Percentiles rank a stretch among this genome's conserved stretches.
phyloP scores from a whole-genome alignment of 2,329 filamentous ascomycete species.

The Fusarium ambrosium region DNA sequence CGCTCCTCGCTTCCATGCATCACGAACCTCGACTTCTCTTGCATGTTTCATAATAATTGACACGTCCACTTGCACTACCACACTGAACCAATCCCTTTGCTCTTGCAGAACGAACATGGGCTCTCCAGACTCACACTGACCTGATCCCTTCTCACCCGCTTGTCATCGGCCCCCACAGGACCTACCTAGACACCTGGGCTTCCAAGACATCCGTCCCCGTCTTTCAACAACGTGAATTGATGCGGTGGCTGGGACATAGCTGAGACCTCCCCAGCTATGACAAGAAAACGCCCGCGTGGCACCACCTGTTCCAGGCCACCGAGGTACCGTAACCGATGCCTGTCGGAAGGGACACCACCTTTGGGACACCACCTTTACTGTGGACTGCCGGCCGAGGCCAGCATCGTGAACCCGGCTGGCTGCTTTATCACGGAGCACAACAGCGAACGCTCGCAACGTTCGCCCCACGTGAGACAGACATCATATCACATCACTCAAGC shows the following conservation, averaged over 20 bases:
- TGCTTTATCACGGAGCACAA: slow-evolving; percentile 14
- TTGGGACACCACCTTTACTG: not conserved
- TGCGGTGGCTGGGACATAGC: slow-evolving; percentile 21
- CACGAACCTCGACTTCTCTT: slow-evolving; percentile 12
- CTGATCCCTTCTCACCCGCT: not conserved
- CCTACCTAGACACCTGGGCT: slow-evolving; percentile 2
- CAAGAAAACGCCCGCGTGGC: slow-evolving; percentile 12
- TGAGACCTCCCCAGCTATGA: slow-evolving; percentile 12
- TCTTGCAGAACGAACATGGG: not conserved
- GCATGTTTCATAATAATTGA: slow-evolving; percentile 35
- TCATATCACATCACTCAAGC: not conserved
- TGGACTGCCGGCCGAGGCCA: not conserved
- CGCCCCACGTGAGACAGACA: slow-evolving; percentile 13
- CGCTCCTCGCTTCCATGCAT: not conserved
- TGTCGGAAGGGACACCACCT: slow-evolving; percentile 2
- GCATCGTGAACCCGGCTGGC: slow-evolving; percentile 12
- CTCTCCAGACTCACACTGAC: slow-evolving; percentile 1
- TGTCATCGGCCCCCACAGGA: not conserved
- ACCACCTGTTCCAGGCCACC: slow-evolving; percentile 6
- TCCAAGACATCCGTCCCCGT: slow-evolving; percentile 9
- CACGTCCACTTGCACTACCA: slow-evolving; percentile 27
- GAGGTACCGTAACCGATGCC: not conserved
- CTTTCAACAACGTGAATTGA: slow-evolving; percentile 7
- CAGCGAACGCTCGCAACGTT: slow-evolving; percentile 11
- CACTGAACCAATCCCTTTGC: not conserved